Conservation (phyloP, 2,329 filamentous ascomycete genomes). For the Microdochium trichocladiopsis region DNA sequence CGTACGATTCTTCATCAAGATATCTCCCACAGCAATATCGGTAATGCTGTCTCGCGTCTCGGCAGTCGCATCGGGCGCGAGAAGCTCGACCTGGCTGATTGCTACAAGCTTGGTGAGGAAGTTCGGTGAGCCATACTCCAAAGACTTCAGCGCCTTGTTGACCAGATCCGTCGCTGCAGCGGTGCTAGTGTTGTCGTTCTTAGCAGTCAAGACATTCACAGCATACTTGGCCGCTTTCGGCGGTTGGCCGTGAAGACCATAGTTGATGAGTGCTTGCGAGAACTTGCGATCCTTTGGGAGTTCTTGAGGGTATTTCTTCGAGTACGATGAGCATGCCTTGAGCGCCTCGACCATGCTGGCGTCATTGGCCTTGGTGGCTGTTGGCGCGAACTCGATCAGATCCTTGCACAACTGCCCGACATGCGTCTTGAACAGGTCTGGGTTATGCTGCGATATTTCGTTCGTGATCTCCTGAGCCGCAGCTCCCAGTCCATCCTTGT, state of each 20-base stretch:
- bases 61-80: constrained; percentile 65
- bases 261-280: constrained; percentile 71
- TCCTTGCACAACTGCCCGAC: constrained; percentile 87
- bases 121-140: constrained; percentile 63
- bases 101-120: constrained; percentile 71
- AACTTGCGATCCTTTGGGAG: constrained; percentile 78
- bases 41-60: constrained; percentile 72
- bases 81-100: constrained; percentile 67
- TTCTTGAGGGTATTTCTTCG: constrained; percentile 76
- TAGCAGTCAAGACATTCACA: constrained; percentile 79
- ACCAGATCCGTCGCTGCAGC: constrained; percentile 82
- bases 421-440: constrained; percentile 86
- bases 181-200: constrained; percentile 63
- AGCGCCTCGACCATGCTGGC: constrained; percentile 77
- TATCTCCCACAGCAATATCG: constrained; percentile 67
- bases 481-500: constrained; percentile 69
- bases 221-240: constrained; percentile 87
- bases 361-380: constrained; percentile 60
- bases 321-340: constrained; percentile 89
- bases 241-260: constrained; percentile 75
- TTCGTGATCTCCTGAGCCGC: constrained; percentile 85
- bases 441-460: constrained; percentile 84
- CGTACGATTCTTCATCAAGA: constrained; percentile 64
- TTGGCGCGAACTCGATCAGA: constrained; percentile 73
- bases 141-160: constrained; percentile 66